These are phyloP conservation scores for Chaetomium cochliodes DNA, from an alignment of 495 filamentous ascomycete species.

Conservation along the genomic window DNA sequence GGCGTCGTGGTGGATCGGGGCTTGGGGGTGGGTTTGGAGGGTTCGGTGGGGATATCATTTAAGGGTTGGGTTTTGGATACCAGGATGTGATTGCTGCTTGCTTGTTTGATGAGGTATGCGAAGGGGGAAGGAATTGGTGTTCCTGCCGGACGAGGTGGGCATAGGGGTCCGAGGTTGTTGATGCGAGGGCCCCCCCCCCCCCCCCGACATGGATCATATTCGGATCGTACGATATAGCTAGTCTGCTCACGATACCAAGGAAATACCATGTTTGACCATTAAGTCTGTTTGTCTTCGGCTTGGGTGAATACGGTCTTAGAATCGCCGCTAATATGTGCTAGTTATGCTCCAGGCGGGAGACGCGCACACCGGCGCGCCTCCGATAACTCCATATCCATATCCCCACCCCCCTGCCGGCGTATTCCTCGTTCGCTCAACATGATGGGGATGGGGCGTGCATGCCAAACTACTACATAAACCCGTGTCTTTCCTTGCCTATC, in stretches of 20 bases:
- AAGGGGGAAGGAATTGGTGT: not conserved
- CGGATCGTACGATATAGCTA: too few relatives aligned
- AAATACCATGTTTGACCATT: too few relatives aligned
- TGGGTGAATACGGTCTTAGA: too few relatives aligned
- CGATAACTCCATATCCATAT: not conserved
- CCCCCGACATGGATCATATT: too few relatives aligned
- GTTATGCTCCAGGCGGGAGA: too few relatives aligned
- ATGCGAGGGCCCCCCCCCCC: too few relatives aligned
- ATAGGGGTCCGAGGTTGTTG: too few relatives aligned
- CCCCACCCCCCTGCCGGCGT: too few relatives aligned
- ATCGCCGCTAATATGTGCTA: too few relatives aligned
- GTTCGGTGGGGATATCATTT: slow-evolving; percentile 45
- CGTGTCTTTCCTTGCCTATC: not conserved
- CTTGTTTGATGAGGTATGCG: not conserved
- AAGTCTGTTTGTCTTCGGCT: too few relatives aligned
- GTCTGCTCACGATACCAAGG: too few relatives aligned
- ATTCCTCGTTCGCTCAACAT: not conserved
- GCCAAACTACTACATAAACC: not conserved
- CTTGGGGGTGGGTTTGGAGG: slow-evolving; percentile 25
- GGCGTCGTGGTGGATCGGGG: slow-evolving; percentile 31
- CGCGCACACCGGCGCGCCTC: not conserved
- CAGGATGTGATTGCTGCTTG: not conserved
- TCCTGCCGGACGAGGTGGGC: not conserved
- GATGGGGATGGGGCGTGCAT: not conserved
- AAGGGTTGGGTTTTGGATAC: slow-evolving; percentile 8